Evolutionary conservation across 2,329 filamentous ascomycete genomes (phyloP).

Genomic region (Aspergillus chevalieri): DNA sequence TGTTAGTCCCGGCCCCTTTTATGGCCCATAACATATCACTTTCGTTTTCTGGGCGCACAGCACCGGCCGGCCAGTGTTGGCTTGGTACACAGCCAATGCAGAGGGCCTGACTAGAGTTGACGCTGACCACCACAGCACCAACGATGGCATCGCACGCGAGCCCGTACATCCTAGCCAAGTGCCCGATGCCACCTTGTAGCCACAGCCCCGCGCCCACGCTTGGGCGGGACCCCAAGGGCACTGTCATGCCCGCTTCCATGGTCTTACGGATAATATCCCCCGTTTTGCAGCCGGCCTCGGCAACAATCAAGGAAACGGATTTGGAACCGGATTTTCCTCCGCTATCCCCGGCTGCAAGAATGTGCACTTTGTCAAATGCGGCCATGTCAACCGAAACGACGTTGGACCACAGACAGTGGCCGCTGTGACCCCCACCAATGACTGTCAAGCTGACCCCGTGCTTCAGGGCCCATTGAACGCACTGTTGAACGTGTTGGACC

Average conservation of each 20-base stretch:
- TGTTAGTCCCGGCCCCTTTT: conserved; percentile 55
- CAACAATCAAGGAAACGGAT: conserved; percentile 41
- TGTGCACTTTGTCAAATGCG: conserved; percentile 47
- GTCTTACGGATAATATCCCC: conserved; percentile 48
- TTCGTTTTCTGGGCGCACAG: conserved; percentile 44
- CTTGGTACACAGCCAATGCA: conserved; percentile 49
- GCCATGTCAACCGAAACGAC: conserved; percentile 55
- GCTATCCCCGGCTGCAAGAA: conserved; percentile 27
- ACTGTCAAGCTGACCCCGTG: conserved; percentile 44
- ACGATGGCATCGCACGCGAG: conserved; percentile 56
- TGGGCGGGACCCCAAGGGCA: conserved; percentile 56
- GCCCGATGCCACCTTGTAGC: conserved; percentile 61
- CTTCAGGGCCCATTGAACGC: conserved; percentile 52
- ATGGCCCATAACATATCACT: conserved; percentile 53
- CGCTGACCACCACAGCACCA: conserved; percentile 53
- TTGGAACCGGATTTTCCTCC: neutral
- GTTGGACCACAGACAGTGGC: conserved; percentile 50
- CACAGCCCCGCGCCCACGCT: conserved; percentile 59
- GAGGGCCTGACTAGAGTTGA: conserved; percentile 43
- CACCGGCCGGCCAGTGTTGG: conserved; percentile 36
- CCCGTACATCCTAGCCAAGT: conserved; percentile 50
- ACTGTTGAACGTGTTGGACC: conserved; percentile 48
- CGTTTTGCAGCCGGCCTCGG: conserved; percentile 51
- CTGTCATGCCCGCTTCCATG: conserved; percentile 45
- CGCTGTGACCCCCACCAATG: conserved; percentile 55